Evolutionary conservation across 352 stramenopile species (phyloP).

Genomic region (Thalassiosira livingstoniorum): DNA sequence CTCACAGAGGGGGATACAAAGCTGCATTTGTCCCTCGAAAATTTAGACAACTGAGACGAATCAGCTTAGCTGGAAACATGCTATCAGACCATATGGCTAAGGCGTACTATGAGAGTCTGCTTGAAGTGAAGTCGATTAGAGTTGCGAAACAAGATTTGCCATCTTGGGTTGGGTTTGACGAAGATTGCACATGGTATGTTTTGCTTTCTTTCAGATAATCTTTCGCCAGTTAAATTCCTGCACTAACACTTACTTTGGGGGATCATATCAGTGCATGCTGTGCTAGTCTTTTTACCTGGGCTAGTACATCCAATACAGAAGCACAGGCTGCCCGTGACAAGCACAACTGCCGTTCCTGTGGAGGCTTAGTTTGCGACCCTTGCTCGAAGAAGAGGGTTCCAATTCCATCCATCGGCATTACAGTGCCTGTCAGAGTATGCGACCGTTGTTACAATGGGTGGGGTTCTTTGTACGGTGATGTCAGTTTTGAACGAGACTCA

Average conservation of each 20-base stretch:
- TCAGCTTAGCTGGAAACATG: slow-evolving; percentile 85
- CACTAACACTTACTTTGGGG: slow-evolving; percentile 3
- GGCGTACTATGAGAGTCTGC: slow-evolving; percentile 81
- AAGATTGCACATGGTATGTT: slow-evolving; percentile 75
- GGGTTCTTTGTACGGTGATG: slow-evolving; percentile 34
- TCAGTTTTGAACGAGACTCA: neutral
- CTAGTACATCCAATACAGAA: slow-evolving; percentile 80
- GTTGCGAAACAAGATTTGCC: slow-evolving; percentile 68
- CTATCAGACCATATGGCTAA: slow-evolving; percentile 82
- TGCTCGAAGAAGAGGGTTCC: slow-evolving; percentile 80
- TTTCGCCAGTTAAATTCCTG: neutral
- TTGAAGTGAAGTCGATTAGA: slow-evolving; percentile 81
- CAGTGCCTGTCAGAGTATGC: slow-evolving; percentile 80
- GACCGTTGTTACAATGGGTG: slow-evolving; percentile 86
- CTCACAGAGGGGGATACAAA: slow-evolving; percentile 84
- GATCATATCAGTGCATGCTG: slow-evolving; percentile 74
- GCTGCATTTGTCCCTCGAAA: slow-evolving; percentile 74
- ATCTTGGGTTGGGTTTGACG: slow-evolving; percentile 81
- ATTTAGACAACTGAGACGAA: slow-evolving; percentile 78
- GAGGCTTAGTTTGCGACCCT: slow-evolving; percentile 84
- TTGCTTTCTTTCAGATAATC: neutral
- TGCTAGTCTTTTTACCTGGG: slow-evolving; percentile 86
- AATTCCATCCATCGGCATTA: slow-evolving; percentile 83
- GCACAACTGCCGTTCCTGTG: slow-evolving; percentile 86
- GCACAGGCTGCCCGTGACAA: slow-evolving; percentile 87